A percentile compares a stretch with the other conserved stretches of the same genome.
Conservation (phyloP, 179 eudicot genomes). For the Spergularia azorica region DNA sequence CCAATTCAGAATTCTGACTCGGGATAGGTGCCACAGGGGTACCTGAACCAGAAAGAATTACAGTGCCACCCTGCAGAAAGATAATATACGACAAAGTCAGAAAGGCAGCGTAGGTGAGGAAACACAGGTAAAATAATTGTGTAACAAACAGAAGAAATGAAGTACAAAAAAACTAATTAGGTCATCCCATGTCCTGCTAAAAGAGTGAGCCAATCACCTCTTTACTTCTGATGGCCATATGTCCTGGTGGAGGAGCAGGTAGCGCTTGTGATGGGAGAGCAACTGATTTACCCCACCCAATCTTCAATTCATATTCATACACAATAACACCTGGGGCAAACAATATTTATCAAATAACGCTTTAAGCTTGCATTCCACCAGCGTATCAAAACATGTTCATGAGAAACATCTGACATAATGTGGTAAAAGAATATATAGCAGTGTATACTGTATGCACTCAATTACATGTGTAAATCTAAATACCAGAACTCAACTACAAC, state of each 20-base stretch:
- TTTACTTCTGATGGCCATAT: slow-evolving; percentile 99
- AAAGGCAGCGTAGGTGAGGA: slow-evolving; percentile 9
- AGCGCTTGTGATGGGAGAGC: slow-evolving; percentile 97
- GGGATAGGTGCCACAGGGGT: slow-evolving; percentile 89
- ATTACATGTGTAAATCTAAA: background rate
- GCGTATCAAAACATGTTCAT: background rate
- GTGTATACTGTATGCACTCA: background rate
- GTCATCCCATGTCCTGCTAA: background rate
- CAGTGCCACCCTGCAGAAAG: slow-evolving; percentile 77
- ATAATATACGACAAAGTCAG: slow-evolving; percentile 9
- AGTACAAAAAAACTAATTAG: background rate
- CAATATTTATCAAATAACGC: slow-evolving; percentile 41
- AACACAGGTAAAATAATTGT: background rate
- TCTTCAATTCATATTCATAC: slow-evolving; percentile 94
- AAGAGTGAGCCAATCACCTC: slow-evolving; percentile 54
- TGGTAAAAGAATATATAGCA: background rate
- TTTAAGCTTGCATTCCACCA: slow-evolving; percentile 1
- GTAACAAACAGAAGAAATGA: too few species aligned
- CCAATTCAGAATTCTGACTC: slow-evolving; percentile 94
- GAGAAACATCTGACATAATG: background rate
- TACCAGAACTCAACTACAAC: too few species aligned
- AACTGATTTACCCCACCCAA: slow-evolving; percentile 99
- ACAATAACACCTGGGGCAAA: slow-evolving; percentile 76
- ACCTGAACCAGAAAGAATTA: slow-evolving; percentile 94
- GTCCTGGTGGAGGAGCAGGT: slow-evolving; percentile 99